Evolutionary conservation across 345 rosid species (phyloP), one percentile per base, ranked within the genome.

Genomic region (Clarkia xantiana): DNA sequence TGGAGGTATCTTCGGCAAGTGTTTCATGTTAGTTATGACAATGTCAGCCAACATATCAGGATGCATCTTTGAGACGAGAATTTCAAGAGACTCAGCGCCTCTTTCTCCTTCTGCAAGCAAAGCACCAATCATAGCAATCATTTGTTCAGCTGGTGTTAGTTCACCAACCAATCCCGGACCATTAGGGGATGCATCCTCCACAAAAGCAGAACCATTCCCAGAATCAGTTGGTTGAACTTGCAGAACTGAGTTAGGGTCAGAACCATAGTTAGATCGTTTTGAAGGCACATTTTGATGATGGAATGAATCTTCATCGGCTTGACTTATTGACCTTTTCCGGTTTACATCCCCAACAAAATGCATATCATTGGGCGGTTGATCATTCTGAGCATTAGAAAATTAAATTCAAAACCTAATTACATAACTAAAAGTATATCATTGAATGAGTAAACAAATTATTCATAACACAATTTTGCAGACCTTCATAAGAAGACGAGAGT

Each of bases 81-180:
- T 66, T 71, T 81, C 89, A 57, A 91, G 86, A 41, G 98, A 91
- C 71, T 86, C 89, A 53, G 94, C 94, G 15, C 98, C 98, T 60
- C 94, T 78, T 69, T 91, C 98, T 55, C 98, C 98, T 78, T 86
- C 98, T 36, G 94, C 98, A 64, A 91, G 98, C 73, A 91, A 71
- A 57, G 93, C 98, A 68, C 96, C 96, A 70, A 91, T 86, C 86
- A 91, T 81, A 42, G 93, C 83, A 62, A 91, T 81, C 96, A 91
- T 86, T 72, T 91, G 88, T 66, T 84, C 96, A 45, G 77, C 98
- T 54, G 96, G 96, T 49, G 81, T 74, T 76, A 73, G 66, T 73
- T 81, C 84, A 62, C 74, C 56, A 68, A 76, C 84, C 51, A 72
- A 67, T 60, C 57, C 56, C 61, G 76, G 65, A 73, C 60, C 59